These are phyloP conservation scores for Curvularia verruculosa DNA, from an alignment of 2,329 filamentous ascomycete genomes.

Conservation along the genomic window DNA sequence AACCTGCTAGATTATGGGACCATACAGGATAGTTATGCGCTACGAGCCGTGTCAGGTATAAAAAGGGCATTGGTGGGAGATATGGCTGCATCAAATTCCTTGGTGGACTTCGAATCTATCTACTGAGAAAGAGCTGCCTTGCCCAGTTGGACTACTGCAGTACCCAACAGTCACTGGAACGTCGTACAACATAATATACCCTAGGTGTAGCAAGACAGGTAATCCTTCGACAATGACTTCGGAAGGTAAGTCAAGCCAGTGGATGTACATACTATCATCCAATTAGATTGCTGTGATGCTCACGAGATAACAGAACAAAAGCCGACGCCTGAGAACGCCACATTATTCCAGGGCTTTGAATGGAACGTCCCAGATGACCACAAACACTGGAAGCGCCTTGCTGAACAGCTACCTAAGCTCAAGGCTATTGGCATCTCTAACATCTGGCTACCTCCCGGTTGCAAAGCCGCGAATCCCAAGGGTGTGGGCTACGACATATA, in stretches of 20 bases:
- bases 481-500: constrained; percentile 70
- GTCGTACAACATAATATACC: background rate
- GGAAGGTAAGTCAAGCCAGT: constrained; percentile 29
- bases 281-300: background rate
- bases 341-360: constrained; percentile 73
- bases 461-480: constrained; percentile 66
- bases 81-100: background rate
- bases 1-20: constrained; percentile 24
- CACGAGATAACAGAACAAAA: constrained; percentile 31
- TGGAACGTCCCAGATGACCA: constrained; percentile 71
- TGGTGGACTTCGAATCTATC: background rate
- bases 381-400: constrained; percentile 65
- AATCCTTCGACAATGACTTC: constrained; percentile 28
- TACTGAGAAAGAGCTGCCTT: background rate
- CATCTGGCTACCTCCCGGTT: constrained; percentile 72
- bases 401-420: constrained; percentile 58
- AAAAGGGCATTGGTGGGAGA: constrained; percentile 6
- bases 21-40: constrained; percentile 11
- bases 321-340: constrained; percentile 46
- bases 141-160: background rate
- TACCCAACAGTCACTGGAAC: background rate
- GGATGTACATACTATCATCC: background rate
- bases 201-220: background rate
- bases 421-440: constrained; percentile 62
- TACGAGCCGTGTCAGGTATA: constrained; percentile 8